These are phyloP conservation scores for Ramaria rubella DNA, from an alignment of 768 basidiomycete genomes.

Conservation along the genomic window DNA sequence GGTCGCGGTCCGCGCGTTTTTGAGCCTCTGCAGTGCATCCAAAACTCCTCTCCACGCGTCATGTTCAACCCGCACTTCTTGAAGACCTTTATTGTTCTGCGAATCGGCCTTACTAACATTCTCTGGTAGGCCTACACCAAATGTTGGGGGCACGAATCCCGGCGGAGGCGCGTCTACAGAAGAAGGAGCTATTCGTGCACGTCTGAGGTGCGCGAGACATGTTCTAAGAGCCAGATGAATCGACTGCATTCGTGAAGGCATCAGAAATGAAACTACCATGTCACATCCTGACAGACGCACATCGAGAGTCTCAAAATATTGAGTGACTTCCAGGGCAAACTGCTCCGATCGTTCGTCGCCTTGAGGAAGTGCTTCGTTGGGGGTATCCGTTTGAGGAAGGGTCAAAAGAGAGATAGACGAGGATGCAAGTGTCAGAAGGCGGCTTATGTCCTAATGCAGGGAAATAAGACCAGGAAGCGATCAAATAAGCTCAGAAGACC, in stretches of 20 bases:
- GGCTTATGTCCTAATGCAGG: slow-evolving; percentile 59
- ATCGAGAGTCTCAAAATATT: slow-evolving; percentile 79
- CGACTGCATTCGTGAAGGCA: slow-evolving; percentile 39
- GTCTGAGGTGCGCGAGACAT: slow-evolving; percentile 72
- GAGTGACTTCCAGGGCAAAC: slow-evolving; percentile 77
- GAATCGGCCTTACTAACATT: slow-evolving; percentile 17
- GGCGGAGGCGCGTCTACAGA: slow-evolving; percentile 75
- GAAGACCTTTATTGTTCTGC: slow-evolving; percentile 50
- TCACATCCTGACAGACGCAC: slow-evolving; percentile 33
- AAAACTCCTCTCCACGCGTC: slow-evolving; percentile 76
- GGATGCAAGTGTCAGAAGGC: slow-evolving; percentile 66
- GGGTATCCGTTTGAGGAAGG: slow-evolving; percentile 72
- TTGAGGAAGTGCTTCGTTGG: slow-evolving; percentile 62
- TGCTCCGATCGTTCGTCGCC: slow-evolving; percentile 81
- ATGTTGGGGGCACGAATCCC: slow-evolving; percentile 68
- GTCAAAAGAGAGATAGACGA: slow-evolving; percentile 75
- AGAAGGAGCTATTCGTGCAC: slow-evolving; percentile 79
- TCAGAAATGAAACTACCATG: not conserved
- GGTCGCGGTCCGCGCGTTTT: slow-evolving; percentile 32
- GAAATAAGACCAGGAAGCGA: not conserved
- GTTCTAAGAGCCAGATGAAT: slow-evolving; percentile 73
- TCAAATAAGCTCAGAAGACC: slow-evolving; percentile 29
- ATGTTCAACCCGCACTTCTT: slow-evolving; percentile 68
- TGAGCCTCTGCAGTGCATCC: slow-evolving; percentile 57
- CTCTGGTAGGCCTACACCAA: slow-evolving; percentile 66